phyloP scores from a whole-genome alignment of 768 basidiomycete species.

The Lanmaoa pseudosensibilis region DNA sequence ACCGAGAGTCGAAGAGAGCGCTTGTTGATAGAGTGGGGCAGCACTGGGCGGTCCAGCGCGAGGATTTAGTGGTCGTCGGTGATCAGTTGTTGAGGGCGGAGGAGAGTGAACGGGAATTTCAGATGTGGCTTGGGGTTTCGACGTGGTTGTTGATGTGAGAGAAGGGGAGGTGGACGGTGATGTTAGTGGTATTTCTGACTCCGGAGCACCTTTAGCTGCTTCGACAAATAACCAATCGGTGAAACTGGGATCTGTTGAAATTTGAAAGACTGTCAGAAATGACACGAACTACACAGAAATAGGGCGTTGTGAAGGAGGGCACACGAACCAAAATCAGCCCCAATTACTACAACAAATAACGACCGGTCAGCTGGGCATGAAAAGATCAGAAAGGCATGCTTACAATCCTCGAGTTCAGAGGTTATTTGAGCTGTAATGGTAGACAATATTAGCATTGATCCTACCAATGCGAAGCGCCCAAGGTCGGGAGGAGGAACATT shows the following conservation, averaged over 20 bases:
- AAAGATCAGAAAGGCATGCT: constrained; percentile 10
- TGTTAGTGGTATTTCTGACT: constrained; percentile 44
- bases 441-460: constrained; percentile 8
- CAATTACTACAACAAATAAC: constrained; percentile 52
- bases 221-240: constrained; percentile 88
- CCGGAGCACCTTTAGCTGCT: constrained; percentile 67
- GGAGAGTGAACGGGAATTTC: constrained; percentile 28
- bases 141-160: constrained; percentile 21
- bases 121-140: constrained; percentile 31
- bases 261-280: constrained; percentile 6
- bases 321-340: constrained; percentile 72
- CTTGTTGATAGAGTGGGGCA: constrained; percentile 66
- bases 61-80: constrained; percentile 42
- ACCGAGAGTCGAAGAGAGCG: constrained; percentile 58
- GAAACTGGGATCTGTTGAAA: constrained; percentile 68
- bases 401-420: constrained; percentile 82
- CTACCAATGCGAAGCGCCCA: neutral
- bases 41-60: constrained; percentile 40
- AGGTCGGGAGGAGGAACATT: neutral
- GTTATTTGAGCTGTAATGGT: constrained; percentile 71
- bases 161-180: constrained; percentile 28
- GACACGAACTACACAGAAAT: neutral
- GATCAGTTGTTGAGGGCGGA: constrained; percentile 13
- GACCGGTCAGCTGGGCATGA: constrained; percentile 12
- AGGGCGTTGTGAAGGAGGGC: neutral